A percentile compares a stretch with the other conserved stretches of the same genome.
Conservation (phyloP, 805 yeast species). For the Sugiyamaella valdiviana region DNA sequence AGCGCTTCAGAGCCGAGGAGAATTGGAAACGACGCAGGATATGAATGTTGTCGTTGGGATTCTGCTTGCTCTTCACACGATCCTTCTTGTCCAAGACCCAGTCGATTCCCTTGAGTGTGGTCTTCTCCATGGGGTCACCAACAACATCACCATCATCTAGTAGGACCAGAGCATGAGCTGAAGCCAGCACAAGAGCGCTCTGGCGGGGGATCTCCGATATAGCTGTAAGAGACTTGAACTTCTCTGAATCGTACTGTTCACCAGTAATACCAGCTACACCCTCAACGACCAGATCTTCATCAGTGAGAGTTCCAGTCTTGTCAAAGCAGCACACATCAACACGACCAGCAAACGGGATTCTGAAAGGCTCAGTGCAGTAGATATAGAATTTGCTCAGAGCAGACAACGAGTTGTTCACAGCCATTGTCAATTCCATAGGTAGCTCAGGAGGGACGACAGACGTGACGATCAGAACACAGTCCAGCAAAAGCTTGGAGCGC, state of each 20-base stretch:
- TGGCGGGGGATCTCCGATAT: conserved; percentile 60
- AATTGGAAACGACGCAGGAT: conserved; percentile 94
- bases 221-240: conserved; percentile 49
- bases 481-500: conserved; percentile 86
- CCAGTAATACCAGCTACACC: conserved; percentile 77
- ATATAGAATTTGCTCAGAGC: conserved; percentile 82
- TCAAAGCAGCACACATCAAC: conserved; percentile 98
- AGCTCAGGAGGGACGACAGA: conserved; percentile 98
- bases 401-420: conserved; percentile 86
- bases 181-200: conserved; percentile 72
- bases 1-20: conserved; percentile 91
- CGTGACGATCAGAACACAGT: conserved; percentile 91
- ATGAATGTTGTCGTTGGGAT: conserved; percentile 45
- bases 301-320: conserved; percentile 96
- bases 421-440: conserved; percentile 98
- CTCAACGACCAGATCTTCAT: conserved; percentile 92
- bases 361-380: conserved; percentile 96
- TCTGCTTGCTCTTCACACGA: conserved; percentile 46
- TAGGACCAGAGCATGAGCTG: conserved; percentile 93
- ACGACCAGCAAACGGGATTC: conserved; percentile 97
- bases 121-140: conserved; percentile 99
- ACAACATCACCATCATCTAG: conserved; percentile 96
- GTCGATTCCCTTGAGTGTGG: conserved; percentile 78
- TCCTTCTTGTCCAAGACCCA: conserved; percentile 83
- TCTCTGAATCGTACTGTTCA: conserved; percentile 34